Evolutionary conservation across 2,329 filamentous ascomycete genomes (phyloP).

Genomic region (Fusarium multiceps): DNA sequence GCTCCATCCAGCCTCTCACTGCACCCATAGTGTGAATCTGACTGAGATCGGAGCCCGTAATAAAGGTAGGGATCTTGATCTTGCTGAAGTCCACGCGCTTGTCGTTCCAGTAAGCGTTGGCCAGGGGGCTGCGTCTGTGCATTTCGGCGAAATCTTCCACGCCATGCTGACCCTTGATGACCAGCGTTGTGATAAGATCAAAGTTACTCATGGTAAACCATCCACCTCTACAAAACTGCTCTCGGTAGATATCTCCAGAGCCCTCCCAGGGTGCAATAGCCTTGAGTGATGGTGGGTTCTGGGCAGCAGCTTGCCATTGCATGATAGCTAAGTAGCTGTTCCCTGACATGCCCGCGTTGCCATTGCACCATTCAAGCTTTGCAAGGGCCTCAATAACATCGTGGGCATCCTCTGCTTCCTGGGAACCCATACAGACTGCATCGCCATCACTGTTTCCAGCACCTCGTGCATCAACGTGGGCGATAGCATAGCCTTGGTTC

Average conservation of each 20-base stretch:
- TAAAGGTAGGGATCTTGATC: constrained; percentile 35
- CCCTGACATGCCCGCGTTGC: constrained; percentile 48
- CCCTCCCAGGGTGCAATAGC: constrained; percentile 34
- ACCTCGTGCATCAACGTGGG: constrained; percentile 17
- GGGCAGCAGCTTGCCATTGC: constrained; percentile 36
- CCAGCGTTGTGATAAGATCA: constrained; percentile 12
- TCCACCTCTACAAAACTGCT: constrained; percentile 19
- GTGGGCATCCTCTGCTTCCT: constrained; percentile 40
- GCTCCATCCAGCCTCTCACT: constrained; percentile 38
- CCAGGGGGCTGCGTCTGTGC: constrained; percentile 7
- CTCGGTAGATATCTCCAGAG: constrained; percentile 18
- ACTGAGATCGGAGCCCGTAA: constrained; percentile 36
- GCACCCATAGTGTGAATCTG: constrained; percentile 42
- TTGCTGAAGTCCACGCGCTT: constrained; percentile 26
- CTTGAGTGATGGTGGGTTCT: constrained; percentile 32
- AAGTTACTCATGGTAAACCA: constrained; percentile 21
- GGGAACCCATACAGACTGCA: constrained; percentile 27
- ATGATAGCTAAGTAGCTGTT: constrained; percentile 47
- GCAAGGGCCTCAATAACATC: constrained; percentile 44
- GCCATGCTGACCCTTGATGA: constrained; percentile 7
- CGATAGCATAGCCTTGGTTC: constrained; percentile 26
- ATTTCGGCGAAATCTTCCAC: constrained; percentile 22
- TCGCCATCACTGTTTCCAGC: constrained; percentile 6
- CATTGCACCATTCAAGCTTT: constrained; percentile 48
- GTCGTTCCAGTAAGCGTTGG: constrained; percentile 15